These are phyloP conservation scores for Apiospora phragmitis DNA, from an alignment of 2,329 filamentous ascomycete species.

Conservation along the genomic window DNA sequence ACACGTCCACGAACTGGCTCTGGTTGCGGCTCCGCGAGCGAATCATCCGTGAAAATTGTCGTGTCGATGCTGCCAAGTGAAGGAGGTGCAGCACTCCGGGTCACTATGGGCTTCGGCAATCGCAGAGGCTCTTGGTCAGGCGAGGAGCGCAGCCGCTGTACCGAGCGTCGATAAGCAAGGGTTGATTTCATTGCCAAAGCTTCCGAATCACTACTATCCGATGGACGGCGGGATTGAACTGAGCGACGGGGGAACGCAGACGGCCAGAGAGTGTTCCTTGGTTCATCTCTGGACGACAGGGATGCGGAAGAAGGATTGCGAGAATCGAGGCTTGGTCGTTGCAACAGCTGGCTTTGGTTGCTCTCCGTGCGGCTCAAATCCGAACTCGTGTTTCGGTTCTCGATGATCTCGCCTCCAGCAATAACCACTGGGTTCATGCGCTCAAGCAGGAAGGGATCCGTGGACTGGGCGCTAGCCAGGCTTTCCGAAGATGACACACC, in stretches of 20 bases:
- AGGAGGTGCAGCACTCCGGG: conserved; percentile 42
- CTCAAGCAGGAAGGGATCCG: conserved; percentile 60
- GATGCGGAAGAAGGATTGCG: conserved; percentile 43
- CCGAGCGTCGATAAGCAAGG: conserved; percentile 55
- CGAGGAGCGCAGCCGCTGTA: conserved; percentile 49
- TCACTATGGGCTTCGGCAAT: conserved; percentile 55
- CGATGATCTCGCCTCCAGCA: conserved; percentile 61
- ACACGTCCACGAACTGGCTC: conserved; percentile 35
- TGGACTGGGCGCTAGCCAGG: conserved; percentile 41
- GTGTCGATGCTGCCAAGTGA: conserved; percentile 59
- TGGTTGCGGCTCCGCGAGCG: conserved; percentile 42
- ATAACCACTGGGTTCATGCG: conserved; percentile 68
- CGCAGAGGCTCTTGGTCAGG: conserved; percentile 44
- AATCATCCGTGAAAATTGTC: conserved; percentile 59
- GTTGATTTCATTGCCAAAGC: conserved; percentile 47
- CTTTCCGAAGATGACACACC: conserved; percentile 54
- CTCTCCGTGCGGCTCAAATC: conserved; percentile 52
- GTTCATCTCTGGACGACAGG: conserved; percentile 39
- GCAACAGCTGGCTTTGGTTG: conserved; percentile 44
- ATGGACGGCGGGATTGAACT: conserved; percentile 43
- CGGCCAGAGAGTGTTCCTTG: conserved; percentile 52
- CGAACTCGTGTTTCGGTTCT: conserved; percentile 57
- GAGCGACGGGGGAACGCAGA: conserved; percentile 49
- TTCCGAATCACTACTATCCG: conserved; percentile 59
- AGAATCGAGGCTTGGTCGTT: conserved; percentile 45